A percentile compares a stretch with the other conserved stretches of the same genome.
Conservation (phyloP, 495 filamentous ascomycete genomes). For the Xylaria flabelliformis region DNA sequence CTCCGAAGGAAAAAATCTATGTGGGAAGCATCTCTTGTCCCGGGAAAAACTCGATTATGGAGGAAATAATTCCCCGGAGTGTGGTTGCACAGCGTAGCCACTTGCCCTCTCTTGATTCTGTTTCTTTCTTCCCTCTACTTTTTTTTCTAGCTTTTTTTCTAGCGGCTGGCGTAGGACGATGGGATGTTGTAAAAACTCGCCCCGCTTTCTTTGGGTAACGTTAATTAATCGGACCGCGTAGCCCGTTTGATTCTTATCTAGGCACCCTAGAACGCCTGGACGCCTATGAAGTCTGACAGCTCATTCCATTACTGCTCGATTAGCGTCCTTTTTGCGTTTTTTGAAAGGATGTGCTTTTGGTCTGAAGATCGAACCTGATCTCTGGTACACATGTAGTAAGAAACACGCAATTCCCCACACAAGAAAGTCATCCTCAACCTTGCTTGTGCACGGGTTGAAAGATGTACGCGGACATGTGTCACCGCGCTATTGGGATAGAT, state of each 20-base stretch:
- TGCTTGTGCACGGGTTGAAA: slow-evolving; percentile 1
- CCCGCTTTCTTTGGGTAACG: slow-evolving; percentile 16
- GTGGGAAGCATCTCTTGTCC: background rate
- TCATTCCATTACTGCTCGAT: background rate
- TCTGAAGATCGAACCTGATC: background rate
- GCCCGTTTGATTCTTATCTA: slow-evolving; percentile 11
- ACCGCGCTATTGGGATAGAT: slow-evolving; percentile 20
- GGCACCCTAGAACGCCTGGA: slow-evolving; percentile 10
- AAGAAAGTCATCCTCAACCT: slow-evolving; percentile 4
- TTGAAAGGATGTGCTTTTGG: background rate
- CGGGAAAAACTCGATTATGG: background rate
- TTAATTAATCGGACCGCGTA: slow-evolving; percentile 12
- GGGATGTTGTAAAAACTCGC: slow-evolving; percentile 5
- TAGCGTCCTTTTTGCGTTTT: background rate
- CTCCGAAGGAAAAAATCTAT: background rate
- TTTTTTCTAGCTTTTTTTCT: background rate
- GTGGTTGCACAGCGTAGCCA: slow-evolving; percentile 15
- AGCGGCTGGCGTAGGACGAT: background rate
- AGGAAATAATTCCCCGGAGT: background rate
- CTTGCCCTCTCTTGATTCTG: slow-evolving; percentile 1
- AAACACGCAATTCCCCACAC: slow-evolving; percentile 18
- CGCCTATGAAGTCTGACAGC: slow-evolving; percentile 10
- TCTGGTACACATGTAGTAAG: slow-evolving; percentile 6
- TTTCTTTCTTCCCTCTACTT: background rate
- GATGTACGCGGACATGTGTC: slow-evolving; percentile 23